A percentile compares a stretch with the other conserved stretches of the same genome.
Evolutionary conservation across 2,329 filamentous ascomycete species (phyloP).

Genomic region (Stagonosporopsis tanaceti): DNA sequence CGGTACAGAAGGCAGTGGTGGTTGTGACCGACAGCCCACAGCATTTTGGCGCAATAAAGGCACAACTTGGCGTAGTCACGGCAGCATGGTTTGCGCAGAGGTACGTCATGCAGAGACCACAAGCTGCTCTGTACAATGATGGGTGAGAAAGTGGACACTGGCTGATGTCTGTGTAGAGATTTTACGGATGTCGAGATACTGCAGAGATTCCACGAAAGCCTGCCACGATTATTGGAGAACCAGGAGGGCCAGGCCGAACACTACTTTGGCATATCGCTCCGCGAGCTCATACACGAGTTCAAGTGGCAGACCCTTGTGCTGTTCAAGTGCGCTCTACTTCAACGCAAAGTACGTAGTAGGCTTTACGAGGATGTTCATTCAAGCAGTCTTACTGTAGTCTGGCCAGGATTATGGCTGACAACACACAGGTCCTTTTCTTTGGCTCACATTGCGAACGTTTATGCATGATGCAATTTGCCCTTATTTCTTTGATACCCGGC

Average conservation of each 20-base stretch:
- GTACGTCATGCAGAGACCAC: conserved; percentile 51
- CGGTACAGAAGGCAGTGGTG: conserved; percentile 97
- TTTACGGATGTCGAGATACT: conserved; percentile 93
- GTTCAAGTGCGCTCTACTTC: conserved; percentile 90
- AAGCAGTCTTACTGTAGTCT: too few species aligned
- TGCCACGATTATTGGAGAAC: conserved; percentile 66
- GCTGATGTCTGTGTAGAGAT: conserved; percentile 59
- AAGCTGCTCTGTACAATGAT: background rate
- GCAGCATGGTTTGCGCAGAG: conserved; percentile 95
- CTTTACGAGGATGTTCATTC: background rate
- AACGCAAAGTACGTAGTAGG: conserved; percentile 77
- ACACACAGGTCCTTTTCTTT: conserved; percentile 90
- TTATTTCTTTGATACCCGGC: conserved; percentile 93
- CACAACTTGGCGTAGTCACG: conserved; percentile 89
- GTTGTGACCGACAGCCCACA: conserved; percentile 92
- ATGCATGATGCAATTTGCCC: conserved; percentile 98
- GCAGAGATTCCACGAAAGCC: conserved; percentile 86
- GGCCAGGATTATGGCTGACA: conserved; percentile 21
- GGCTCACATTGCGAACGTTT: conserved; percentile 93
- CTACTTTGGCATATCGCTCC: conserved; percentile 81
- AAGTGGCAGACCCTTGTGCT: conserved; percentile 93
- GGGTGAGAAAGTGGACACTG: background rate
- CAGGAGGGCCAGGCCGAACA: conserved; percentile 81
- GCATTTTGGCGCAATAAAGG: conserved; percentile 87
- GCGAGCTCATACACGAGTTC: conserved; percentile 93